A percentile compares a stretch with the other conserved stretches of the same genome.
phyloP scores from a whole-genome alignment of 306 rosid species.

The Hylodesmum podocarpum region DNA sequence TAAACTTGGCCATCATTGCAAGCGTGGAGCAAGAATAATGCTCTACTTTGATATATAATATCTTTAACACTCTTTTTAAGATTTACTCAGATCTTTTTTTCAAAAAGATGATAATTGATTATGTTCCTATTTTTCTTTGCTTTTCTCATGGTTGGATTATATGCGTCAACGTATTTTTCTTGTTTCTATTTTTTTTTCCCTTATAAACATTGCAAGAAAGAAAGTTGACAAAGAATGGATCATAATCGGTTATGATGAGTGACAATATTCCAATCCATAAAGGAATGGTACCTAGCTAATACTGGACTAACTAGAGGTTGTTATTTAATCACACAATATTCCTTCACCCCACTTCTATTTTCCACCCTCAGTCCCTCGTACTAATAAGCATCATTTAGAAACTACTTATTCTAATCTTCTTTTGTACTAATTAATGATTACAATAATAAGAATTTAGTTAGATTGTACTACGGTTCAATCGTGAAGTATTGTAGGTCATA shows the following conservation, averaged over 20 bases:
- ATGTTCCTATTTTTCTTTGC: slow-evolving; percentile 11
- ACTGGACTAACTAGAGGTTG: neutral
- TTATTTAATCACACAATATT: slow-evolving; percentile 18
- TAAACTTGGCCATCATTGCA: slow-evolving; percentile 26
- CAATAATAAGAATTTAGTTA: neutral
- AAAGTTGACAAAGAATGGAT: slow-evolving; percentile 15
- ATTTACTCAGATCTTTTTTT: slow-evolving; percentile 31
- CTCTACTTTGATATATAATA: neutral
- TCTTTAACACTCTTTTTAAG: slow-evolving; percentile 19
- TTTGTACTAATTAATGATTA: neutral
- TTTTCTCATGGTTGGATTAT: neutral
- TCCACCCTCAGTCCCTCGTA: too few relatives aligned
- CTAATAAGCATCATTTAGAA: neutral
- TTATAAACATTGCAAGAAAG: slow-evolving; percentile 14
- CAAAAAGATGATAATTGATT: slow-evolving; percentile 22
- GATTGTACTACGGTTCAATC: neutral
- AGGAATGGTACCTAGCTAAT: slow-evolving; percentile 36
- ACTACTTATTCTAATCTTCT: neutral
- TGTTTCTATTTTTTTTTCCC: neutral
- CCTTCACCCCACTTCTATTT: slow-evolving; percentile 4
- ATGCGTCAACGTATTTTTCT: neutral
- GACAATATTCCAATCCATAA: slow-evolving; percentile 37
- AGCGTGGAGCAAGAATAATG: slow-evolving; percentile 15
- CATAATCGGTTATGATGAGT: neutral
- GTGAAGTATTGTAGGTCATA: too few relatives aligned